Evolutionary conservation across 192 early-diverging fungal species (phyloP).

Genomic region (Piromyces finnis): DNA sequence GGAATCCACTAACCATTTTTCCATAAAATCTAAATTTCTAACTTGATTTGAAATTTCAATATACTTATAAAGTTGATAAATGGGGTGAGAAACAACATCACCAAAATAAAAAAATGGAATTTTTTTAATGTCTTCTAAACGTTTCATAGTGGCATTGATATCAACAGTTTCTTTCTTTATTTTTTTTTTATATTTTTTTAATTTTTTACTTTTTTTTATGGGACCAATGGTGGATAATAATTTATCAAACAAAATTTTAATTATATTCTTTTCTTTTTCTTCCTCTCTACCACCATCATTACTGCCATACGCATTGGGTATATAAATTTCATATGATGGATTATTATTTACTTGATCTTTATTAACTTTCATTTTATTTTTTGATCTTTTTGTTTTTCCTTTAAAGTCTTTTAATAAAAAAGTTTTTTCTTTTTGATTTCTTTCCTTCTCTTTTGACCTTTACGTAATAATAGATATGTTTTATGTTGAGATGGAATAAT

Average conservation of each 20-base stretch:
- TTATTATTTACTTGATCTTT: neutral
- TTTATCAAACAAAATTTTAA: neutral
- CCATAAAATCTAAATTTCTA: neutral
- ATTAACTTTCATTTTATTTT: too few species aligned
- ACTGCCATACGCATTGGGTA: neutral
- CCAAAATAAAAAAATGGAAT: neutral
- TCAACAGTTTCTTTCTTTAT: neutral
- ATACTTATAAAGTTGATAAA: neutral
- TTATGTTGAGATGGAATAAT: too few species aligned
- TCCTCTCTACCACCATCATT: neutral
- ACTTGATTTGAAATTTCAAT: neutral
- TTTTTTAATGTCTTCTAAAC: neutral
- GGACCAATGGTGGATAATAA: neutral
- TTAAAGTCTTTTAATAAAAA: too few species aligned
- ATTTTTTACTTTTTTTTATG: neutral
- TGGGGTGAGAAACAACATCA: neutral
- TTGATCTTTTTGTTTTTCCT: too few species aligned
- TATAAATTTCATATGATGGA: neutral
- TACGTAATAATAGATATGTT: too few species aligned
- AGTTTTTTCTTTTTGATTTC: too few species aligned
- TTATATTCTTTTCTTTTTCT: neutral
- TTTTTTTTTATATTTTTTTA: neutral
- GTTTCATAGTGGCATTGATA: neutral
- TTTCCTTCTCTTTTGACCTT: too few species aligned
- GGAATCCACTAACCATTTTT: neutral